These are phyloP conservation scores for Cadophora luteo-olivacea DNA, from an alignment of 2,329 filamentous ascomycete species.

Conservation along the genomic window DNA sequence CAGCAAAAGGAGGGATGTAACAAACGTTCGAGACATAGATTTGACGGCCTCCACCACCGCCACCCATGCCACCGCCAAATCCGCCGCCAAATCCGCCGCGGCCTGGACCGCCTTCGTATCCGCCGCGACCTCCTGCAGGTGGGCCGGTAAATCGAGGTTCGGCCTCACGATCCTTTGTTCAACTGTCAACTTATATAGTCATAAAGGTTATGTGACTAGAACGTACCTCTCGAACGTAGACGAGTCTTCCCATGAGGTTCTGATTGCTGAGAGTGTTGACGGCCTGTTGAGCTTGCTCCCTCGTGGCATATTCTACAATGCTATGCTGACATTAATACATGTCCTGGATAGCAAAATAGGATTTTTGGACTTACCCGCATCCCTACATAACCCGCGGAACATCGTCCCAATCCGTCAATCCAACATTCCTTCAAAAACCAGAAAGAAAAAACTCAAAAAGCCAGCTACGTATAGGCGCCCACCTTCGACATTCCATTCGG, in stretches of 20 bases:
- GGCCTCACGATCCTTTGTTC: slow-evolving; percentile 85
- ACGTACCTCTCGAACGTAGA: slow-evolving; percentile 95
- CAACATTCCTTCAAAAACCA: slow-evolving; percentile 84
- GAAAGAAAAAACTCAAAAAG: slow-evolving; percentile 69
- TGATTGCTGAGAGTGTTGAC: slow-evolving; percentile 99
- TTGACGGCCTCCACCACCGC: slow-evolving; percentile 76
- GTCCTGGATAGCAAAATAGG: background rate
- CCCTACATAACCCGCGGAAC: slow-evolving; percentile 93
- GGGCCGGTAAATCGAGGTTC: slow-evolving; percentile 94
- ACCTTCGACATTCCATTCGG: slow-evolving; percentile 99
- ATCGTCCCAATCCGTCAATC: slow-evolving; percentile 98
- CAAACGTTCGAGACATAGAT: slow-evolving; percentile 98
- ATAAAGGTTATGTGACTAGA: background rate
- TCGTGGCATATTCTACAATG: slow-evolving; percentile 99
- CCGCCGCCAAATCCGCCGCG: slow-evolving; percentile 56
- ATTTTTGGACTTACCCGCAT: slow-evolving; percentile 84
- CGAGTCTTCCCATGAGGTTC: slow-evolving; percentile 96
- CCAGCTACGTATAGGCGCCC: slow-evolving; percentile 91
- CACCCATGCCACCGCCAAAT: slow-evolving; percentile 52
- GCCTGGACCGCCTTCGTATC: slow-evolving; percentile 55
- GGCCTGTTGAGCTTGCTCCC: slow-evolving; percentile 97
- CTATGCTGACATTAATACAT: slow-evolving; percentile 52
- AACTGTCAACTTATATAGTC: background rate
- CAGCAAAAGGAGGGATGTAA: slow-evolving; percentile 51
- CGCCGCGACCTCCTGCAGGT: slow-evolving; percentile 66